Evolutionary conservation across 768 basidiomycete genomes (phyloP), one percentile per base, ranked within the genome.

Genomic region (Mycena leptocephala): DNA sequence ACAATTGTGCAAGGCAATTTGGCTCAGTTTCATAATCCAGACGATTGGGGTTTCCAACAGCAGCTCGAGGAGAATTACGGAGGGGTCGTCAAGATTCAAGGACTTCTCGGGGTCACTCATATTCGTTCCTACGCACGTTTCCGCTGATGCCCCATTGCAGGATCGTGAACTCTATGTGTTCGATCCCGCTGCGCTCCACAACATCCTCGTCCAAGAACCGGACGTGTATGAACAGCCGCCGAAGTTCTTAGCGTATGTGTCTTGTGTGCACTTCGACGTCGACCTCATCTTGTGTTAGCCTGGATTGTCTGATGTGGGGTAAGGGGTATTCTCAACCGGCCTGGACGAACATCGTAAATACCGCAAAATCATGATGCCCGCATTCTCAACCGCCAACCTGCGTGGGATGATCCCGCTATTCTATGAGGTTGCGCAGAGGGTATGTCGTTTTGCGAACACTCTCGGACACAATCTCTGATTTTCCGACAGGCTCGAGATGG

Each of bases 111-210:
- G 0, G 68, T 61, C 14, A 14, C 26, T 30, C 14, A 5, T n/a
- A 11, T 20, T 20, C 24, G 10, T 51, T 24, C 30, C 6, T 9
- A 2, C n/a, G 30, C 3, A 55, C 7, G 37, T 39, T 39, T 7
- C n/a, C n/a, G n/a, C n/a, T 39, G 14, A 55, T 7, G 26, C 48
- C 14, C 30, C 20, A 16, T 6, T 3, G 10, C 9, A 68, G 67
- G 67, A 56, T 43, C 67, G 39, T 2, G 24, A 41, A 32, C 67
- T 69, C 37, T 69, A 26, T n/a, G n/a, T n/a, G n/a, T n/a, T n/a
- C n/a, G n/a, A n/a, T n/a, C n/a, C n/a, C n/a, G n/a, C n/a, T n/a
- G n/a, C n/a, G n/a, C n/a, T n/a, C n/a, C n/a, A n/a, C n/a, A n/a
- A n/a, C n/a, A n/a, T n/a, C n/a, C n/a, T n/a, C n/a, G n/a, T n/a